A percentile compares a stretch with the other conserved stretches of the same genome.
These are phyloP conservation scores for Ocimum tenuiflorum DNA, from an alignment of 257 asterid species.

Conservation along the genomic window DNA sequence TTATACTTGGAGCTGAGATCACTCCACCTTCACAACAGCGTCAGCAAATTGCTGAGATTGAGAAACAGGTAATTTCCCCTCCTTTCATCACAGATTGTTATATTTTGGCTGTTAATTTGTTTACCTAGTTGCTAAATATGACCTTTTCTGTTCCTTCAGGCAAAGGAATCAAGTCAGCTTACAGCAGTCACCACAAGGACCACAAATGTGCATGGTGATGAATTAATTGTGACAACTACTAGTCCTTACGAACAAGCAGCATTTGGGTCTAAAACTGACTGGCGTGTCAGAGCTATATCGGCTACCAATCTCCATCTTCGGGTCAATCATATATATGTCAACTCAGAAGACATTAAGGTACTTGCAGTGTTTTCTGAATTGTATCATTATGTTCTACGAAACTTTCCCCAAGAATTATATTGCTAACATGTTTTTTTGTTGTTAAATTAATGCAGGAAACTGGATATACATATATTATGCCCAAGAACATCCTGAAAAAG, in stretches of 20 bases:
- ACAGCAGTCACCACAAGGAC: constrained; percentile 97
- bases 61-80: constrained; percentile 59
- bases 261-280: constrained; percentile 85
- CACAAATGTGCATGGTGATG: constrained; percentile 92
- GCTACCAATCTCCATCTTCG: constrained; percentile 96
- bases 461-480: constrained; percentile 95
- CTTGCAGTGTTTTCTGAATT: background rate
- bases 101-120: background rate
- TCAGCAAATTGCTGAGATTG: constrained; percentile 93
- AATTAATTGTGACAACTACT: constrained; percentile 81
- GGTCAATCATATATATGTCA: constrained; percentile 93
- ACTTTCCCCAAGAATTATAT: background rate
- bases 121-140: background rate
- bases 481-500: constrained; percentile 91
- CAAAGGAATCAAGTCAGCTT: constrained; percentile 89
- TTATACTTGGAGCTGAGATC: constrained; percentile 96
- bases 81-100: background rate
- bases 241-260: constrained; percentile 95
- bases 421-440: background rate
- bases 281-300: constrained; percentile 99
- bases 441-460: constrained; percentile 63
- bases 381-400: background rate
- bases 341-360: constrained; percentile 98
- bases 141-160: constrained; percentile 32
- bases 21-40: constrained; percentile 99